phyloP scores from a whole-genome alignment of 495 filamentous ascomycete genomes.

The Platismatia glauca region DNA sequence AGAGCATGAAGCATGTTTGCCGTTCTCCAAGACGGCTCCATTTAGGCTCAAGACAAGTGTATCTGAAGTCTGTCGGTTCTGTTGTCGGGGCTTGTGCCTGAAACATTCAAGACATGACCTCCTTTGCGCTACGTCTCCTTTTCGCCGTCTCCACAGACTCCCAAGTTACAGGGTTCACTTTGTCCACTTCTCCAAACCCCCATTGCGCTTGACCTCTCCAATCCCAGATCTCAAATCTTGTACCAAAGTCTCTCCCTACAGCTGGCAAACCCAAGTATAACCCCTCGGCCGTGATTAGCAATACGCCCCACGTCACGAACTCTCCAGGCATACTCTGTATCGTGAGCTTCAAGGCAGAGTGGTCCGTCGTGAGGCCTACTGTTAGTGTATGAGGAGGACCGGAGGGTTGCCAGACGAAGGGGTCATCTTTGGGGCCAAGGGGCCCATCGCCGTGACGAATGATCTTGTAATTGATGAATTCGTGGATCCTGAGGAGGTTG shows the following conservation, averaged over 20 bases:
- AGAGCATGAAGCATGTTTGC: neutral
- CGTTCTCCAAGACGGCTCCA: neutral
- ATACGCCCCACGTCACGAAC: neutral
- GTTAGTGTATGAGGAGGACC: neutral
- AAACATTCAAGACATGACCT: neutral
- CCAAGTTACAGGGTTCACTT: neutral
- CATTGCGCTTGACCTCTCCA: neutral
- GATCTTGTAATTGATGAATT: neutral
- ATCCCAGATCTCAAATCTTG: neutral
- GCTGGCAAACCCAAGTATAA: neutral
- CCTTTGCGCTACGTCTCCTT: neutral
- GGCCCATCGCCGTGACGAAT: neutral
- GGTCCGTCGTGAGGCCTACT: neutral
- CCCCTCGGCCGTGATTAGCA: neutral
- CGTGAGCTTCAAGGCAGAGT: neutral
- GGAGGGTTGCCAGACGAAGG: neutral
- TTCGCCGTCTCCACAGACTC: neutral
- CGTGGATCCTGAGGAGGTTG: conserved; percentile 3
- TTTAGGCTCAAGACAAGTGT: neutral
- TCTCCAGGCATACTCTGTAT: neutral
- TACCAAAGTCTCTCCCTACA: neutral
- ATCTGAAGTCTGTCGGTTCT: no score
- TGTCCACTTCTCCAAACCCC: neutral
- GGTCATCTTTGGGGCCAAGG: conserved; percentile 6
- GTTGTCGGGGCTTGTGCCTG: neutral